Base-by-base conservation (phyloP, 2,329 filamentous ascomycete species). In the Penicillium rolfsii region DNA sequence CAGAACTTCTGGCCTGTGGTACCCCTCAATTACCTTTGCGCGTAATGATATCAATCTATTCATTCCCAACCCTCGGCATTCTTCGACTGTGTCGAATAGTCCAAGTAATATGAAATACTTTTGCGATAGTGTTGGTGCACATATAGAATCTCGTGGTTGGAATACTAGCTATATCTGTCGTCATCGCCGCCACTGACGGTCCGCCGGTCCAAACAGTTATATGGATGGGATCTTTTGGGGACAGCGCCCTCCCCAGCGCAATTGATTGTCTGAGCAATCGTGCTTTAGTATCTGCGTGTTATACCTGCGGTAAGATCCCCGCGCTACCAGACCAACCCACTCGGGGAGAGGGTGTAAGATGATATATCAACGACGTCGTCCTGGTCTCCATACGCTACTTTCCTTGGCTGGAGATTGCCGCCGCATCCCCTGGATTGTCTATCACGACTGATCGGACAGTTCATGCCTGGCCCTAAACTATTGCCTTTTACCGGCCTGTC, bases 121-220 rank as follows among this genome's bases (percentile, higher is more conserved):
- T 1, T 4, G n/a, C 43, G 16, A 14, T 26, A 26, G 22, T 11
- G 4, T 11, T 40, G 40, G 40, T 9, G 40, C 22, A 22, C 19
- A 43, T 22, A 43, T 19, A 28, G 11, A 14, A 30, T 26, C 52
- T 26, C 28, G 26, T 26, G 14, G 14, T 28, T 50, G 16, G 26
- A 30, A 54, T 28, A 54, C 35, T 26, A n/a, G 26, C 36, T 38
- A 11, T 43, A 11, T 43, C 38, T 59, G 58, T 61, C 61, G 61
- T 63, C 61, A 63, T 63, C 54, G 16, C 54, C 61, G 61, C 61
- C 61, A 63, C 61, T 61, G 55, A 55, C 41, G 53, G 38, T 63
- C 61, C 58, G 52, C 58, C 38, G 7, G 26, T 41, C 41, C 41
- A 55, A 43, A 38, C 28, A 14, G 4, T 26, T 16, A 55, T 24